phyloP scores from a whole-genome alignment of 441 rosid genomes.

The Geranium incanum region DNA sequence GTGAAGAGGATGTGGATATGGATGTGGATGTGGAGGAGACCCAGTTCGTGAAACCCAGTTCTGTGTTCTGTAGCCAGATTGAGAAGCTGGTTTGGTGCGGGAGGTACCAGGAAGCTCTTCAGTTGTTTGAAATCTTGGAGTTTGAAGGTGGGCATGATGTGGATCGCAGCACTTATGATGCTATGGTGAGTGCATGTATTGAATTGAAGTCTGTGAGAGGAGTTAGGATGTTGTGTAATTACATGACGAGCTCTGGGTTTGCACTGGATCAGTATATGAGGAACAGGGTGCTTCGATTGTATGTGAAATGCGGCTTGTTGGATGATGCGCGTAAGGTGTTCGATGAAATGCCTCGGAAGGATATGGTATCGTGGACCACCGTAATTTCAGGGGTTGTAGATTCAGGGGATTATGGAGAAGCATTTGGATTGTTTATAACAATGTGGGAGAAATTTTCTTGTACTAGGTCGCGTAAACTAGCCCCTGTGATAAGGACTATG shows the following conservation, averaged over 20 bases:
- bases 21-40: slow-evolving; percentile 19
- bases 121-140: slow-evolving; percentile 73
- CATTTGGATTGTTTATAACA: slow-evolving; percentile 49
- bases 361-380: slow-evolving; percentile 56
- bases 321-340: slow-evolving; percentile 57
- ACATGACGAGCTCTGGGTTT: slow-evolving; percentile 49
- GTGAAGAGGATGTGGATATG: slow-evolving; percentile 15
- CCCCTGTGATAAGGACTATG: slow-evolving; percentile 30
- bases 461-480: slow-evolving; percentile 42
- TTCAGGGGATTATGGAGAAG: slow-evolving; percentile 50
- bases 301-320: slow-evolving; percentile 75
- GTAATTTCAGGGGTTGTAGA: slow-evolving; percentile 59
- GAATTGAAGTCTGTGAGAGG: slow-evolving; percentile 57
- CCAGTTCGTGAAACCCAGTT: slow-evolving; percentile 35
- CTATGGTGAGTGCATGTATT: slow-evolving; percentile 65
- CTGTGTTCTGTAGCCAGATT: slow-evolving; percentile 61
- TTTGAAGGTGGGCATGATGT: slow-evolving; percentile 43
- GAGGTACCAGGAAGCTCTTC: slow-evolving; percentile 64
- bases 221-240: slow-evolving; percentile 53
- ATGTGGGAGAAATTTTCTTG: slow-evolving; percentile 80
- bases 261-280: slow-evolving; percentile 54
- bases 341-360: slow-evolving; percentile 67
- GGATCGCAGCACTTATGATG: slow-evolving; percentile 56
- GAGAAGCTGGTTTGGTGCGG: slow-evolving; percentile 56
- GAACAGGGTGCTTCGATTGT: slow-evolving; percentile 66